These are phyloP conservation scores for Alternaria triticimaculans DNA, from an alignment of 2,329 filamentous ascomycete genomes.

Conservation along the genomic window DNA sequence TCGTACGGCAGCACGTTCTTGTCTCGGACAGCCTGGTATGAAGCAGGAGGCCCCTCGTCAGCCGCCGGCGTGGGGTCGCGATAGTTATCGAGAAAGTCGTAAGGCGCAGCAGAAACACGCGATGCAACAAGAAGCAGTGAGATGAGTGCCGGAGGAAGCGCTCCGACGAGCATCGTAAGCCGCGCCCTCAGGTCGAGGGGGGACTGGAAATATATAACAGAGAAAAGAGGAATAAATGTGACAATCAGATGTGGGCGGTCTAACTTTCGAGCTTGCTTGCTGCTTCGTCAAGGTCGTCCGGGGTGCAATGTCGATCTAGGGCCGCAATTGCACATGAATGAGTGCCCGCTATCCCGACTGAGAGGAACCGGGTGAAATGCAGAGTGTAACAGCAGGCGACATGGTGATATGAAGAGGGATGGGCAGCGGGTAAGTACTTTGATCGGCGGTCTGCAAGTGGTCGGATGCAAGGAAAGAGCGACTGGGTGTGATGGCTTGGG, in stretches of 20 bases:
- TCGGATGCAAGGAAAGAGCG: conserved; percentile 22
- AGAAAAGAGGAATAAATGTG: conserved; percentile 7
- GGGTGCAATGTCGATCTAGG: conserved; percentile 21
- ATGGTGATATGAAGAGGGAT: conserved; percentile 32
- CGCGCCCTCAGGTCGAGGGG: not conserved
- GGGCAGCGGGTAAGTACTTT: conserved; percentile 29
- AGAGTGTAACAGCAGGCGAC: conserved; percentile 34
- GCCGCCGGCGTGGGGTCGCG: conserved; percentile 35
- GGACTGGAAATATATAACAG: conserved; percentile 3
- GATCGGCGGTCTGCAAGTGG: conserved; percentile 36
- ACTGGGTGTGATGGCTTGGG: conserved; percentile 33
- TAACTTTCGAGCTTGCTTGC: conserved; percentile 6
- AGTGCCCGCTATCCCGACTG: conserved; percentile 24
- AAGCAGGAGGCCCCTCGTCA: conserved; percentile 38
- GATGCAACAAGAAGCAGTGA: conserved; percentile 36
- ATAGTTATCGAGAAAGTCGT: conserved; percentile 37
- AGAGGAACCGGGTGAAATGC: conserved; percentile 30
- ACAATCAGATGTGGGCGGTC: conserved; percentile 5
- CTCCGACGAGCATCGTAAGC: conserved; percentile 37
- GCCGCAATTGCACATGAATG: conserved; percentile 12
- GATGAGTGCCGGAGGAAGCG: conserved; percentile 33
- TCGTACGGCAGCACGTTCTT: conserved; percentile 74
- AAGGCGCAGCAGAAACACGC: conserved; percentile 30
- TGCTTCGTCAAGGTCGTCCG: conserved; percentile 10
- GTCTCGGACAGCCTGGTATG: conserved; percentile 40